Percentiles rank a stretch among this genome's conserved stretches.
Evolutionary conservation across 352 stramenopile species (phyloP).

Genomic region (Phytophthora foliorum): DNA sequence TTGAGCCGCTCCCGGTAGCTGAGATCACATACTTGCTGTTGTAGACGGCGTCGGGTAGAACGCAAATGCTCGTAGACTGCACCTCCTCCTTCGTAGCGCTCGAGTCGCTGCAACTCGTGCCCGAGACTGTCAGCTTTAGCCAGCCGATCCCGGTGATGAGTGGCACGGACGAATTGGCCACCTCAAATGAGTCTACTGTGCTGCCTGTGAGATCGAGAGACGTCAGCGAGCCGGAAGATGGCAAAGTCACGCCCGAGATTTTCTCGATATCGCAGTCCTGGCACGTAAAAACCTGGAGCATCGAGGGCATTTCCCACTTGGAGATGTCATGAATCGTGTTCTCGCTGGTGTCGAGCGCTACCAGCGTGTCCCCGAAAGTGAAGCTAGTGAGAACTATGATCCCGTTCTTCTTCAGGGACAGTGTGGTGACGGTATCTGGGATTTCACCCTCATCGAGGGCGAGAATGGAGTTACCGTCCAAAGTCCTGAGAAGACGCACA

Average conservation of each 20-base stretch:
- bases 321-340: slow-evolving; percentile 43
- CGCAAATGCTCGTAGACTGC: slow-evolving; percentile 33
- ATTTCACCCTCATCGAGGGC: slow-evolving; percentile 29
- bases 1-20: slow-evolving; percentile 1
- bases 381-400: slow-evolving; percentile 34
- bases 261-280: slow-evolving; percentile 35
- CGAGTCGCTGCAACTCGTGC: slow-evolving; percentile 36
- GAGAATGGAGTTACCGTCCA: slow-evolving; percentile 38
- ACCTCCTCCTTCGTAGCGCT: slow-evolving; percentile 33
- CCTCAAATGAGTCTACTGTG: slow-evolving; percentile 36
- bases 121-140: slow-evolving; percentile 35
- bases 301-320: slow-evolving; percentile 47
- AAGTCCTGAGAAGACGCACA: slow-evolving; percentile 24
- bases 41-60: slow-evolving; percentile 46
- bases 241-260: slow-evolving; percentile 43
- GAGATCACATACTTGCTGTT: slow-evolving; percentile 41
- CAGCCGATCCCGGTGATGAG: slow-evolving; percentile 18
- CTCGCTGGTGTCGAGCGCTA: slow-evolving; percentile 38
- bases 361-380: slow-evolving; percentile 33
- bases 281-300: slow-evolving; percentile 42
- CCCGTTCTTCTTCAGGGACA: slow-evolving; percentile 43
- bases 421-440: slow-evolving; percentile 28
- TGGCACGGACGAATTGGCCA: slow-evolving; percentile 32
- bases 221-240: slow-evolving; percentile 30
- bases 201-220: slow-evolving; percentile 41